These are phyloP conservation scores for Seiridium unicorne DNA, from an alignment of 2,329 filamentous ascomycete species.

Conservation along the genomic window DNA sequence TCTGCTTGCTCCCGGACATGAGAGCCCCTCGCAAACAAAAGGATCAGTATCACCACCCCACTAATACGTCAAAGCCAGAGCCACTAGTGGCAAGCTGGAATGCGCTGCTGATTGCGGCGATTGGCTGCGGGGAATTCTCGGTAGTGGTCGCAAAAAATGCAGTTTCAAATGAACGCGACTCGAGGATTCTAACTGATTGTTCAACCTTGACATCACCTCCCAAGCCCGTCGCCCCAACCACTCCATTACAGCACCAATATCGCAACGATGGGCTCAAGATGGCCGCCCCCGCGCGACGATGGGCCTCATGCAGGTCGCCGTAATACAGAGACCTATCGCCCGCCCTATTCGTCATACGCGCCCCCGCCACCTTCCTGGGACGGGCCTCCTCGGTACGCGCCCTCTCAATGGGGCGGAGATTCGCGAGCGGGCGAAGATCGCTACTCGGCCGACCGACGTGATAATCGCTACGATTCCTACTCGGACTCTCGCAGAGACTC, in stretches of 20 bases:
- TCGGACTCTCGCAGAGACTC: constrained; percentile 21
- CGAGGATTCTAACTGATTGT: neutral
- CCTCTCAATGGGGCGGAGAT: neutral
- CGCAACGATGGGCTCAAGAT: constrained; percentile 6
- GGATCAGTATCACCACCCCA: no score
- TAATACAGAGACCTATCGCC: neutral
- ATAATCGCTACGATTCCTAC: constrained; percentile 7
- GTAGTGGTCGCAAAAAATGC: neutral
- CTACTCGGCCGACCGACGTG: neutral
- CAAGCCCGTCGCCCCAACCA: neutral
- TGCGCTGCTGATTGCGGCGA: neutral
- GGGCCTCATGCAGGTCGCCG: neutral
- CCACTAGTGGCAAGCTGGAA: no score
- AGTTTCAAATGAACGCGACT: neutral
- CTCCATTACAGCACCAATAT: neutral
- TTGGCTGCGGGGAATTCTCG: constrained; percentile 1
- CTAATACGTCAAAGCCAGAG: no score
- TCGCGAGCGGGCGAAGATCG: neutral
- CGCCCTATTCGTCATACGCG: neutral
- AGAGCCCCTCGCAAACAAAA: no score
- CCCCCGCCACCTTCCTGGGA: neutral
- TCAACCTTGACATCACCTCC: neutral
- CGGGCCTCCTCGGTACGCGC: neutral
- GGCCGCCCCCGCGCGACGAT: neutral
- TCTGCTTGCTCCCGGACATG: no score